Evolutionary conservation across 176 grass and related monocot genomes (phyloP).

Genomic region (barley (Hordeum vulgare)): MorexV3_pseudomolecules_assembly NC_058518.1:209999133-209999632

Average conservation of each 20-base stretch:
- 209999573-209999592: background rate
- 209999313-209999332: conserved; percentile 96
- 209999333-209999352: conserved; percentile 85
- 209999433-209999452: conserved; percentile 7
- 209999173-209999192: conserved; percentile 32
- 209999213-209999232: conserved; percentile 32
- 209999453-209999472: conserved; percentile 41
- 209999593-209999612: conserved; percentile 6
- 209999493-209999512: conserved; percentile 95
- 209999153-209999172: conserved; percentile 45
- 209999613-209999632: conserved; percentile 97
- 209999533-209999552: conserved; percentile 54
- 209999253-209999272: conserved; percentile 38
- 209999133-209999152: conserved; percentile 48
- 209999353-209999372: conserved; percentile 94
- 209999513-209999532: conserved; percentile 97
- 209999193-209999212: conserved; percentile 46
- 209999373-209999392: conserved; percentile 9
- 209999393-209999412: conserved; percentile 1
- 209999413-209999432: background rate
- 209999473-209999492: conserved; percentile 77
- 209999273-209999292: conserved; percentile 38
- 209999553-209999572: background rate
- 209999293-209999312: conserved; percentile 75
- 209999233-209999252: conserved; percentile 4